Percentiles rank a stretch among this genome's conserved stretches.
These are phyloP conservation scores for Adansonia grandidieri DNA, from an alignment of 441 rosid genomes.

Conservation along the genomic window DNA sequence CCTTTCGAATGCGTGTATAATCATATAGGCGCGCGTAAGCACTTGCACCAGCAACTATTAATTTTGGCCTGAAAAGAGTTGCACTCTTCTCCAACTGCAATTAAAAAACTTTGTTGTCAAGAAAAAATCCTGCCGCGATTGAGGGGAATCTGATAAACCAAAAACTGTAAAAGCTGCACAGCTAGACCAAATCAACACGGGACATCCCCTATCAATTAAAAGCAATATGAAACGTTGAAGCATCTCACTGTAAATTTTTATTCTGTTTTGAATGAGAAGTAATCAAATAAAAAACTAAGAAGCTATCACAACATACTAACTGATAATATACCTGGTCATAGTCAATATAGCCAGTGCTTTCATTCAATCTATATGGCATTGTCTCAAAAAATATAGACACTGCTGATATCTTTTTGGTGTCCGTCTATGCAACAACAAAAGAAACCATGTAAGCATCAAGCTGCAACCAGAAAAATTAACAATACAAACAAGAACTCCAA, in stretches of 20 bases:
- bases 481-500: neutral
- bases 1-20: conserved; percentile 91
- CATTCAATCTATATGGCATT: conserved; percentile 90
- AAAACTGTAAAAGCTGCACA: neutral
- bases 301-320: neutral
- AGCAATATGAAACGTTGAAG: neutral
- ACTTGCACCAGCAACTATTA: conserved; percentile 98
- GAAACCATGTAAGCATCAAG: conserved; percentile 15
- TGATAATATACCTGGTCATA: conserved; percentile 75
- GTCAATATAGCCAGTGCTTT: conserved; percentile 89
- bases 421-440: conserved; percentile 62
- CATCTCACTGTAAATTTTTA: neutral
- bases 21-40: conserved; percentile 97
- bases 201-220: neutral
- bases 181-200: neutral
- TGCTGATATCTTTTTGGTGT: conserved; percentile 95
- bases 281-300: conserved; percentile 12
- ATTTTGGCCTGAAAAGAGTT: conserved; percentile 84
- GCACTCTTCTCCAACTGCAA: conserved; percentile 95
- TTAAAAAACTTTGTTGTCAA: conserved; percentile 23
- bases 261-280: neutral
- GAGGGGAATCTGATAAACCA: neutral
- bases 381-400: conserved; percentile 96
- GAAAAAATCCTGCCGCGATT: neutral
- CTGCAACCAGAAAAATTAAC: conserved; percentile 13